These are phyloP conservation scores for Rubroshorea leprosula DNA, from an alignment of 345 rosid species.

Conservation along the genomic window DNA sequence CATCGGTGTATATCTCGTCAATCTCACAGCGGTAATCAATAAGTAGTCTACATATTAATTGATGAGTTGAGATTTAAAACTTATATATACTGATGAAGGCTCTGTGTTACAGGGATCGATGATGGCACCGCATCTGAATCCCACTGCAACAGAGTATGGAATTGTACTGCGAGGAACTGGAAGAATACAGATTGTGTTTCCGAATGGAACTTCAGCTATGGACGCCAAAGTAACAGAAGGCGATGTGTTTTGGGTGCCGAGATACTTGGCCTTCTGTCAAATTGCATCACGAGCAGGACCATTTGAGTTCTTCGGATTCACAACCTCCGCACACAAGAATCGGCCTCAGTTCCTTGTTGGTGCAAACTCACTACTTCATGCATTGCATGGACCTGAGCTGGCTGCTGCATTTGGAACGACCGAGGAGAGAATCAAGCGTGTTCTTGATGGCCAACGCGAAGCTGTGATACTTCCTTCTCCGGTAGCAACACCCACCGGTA, in stretches of 20 bases:
- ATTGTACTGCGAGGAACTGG: conserved; percentile 61
- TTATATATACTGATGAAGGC: neutral
- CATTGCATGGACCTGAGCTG: conserved; percentile 39
- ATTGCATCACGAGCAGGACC: conserved; percentile 57
- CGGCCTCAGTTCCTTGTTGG: conserved; percentile 82
- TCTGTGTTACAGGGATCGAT: conserved; percentile 58
- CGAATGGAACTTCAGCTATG: conserved; percentile 73
- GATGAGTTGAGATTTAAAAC: neutral
- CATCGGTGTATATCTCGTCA: conserved; percentile 62
- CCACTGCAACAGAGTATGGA: conserved; percentile 81
- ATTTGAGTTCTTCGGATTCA: conserved; percentile 77
- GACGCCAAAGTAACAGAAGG: conserved; percentile 49
- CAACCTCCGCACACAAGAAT: conserved; percentile 69
- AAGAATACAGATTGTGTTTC: conserved; percentile 59
- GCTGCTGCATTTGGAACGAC: conserved; percentile 57
- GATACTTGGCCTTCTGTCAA: conserved; percentile 84
- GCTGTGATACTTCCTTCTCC: conserved; percentile 67
- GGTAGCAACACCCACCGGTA: conserved; percentile 39
- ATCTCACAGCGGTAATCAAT: conserved; percentile 68
- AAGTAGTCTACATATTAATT: no score
- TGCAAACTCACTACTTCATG: conserved; percentile 45
- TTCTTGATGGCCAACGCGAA: conserved; percentile 47
- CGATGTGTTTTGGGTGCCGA: conserved; percentile 74
- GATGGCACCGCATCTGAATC: conserved; percentile 96
- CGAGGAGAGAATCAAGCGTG: conserved; percentile 28